Percentiles rank a stretch among this genome's conserved stretches.
These are phyloP conservation scores for Ananas comosus DNA, from an alignment of 176 grass and related monocot genomes.

Conservation along the genomic window DNA sequence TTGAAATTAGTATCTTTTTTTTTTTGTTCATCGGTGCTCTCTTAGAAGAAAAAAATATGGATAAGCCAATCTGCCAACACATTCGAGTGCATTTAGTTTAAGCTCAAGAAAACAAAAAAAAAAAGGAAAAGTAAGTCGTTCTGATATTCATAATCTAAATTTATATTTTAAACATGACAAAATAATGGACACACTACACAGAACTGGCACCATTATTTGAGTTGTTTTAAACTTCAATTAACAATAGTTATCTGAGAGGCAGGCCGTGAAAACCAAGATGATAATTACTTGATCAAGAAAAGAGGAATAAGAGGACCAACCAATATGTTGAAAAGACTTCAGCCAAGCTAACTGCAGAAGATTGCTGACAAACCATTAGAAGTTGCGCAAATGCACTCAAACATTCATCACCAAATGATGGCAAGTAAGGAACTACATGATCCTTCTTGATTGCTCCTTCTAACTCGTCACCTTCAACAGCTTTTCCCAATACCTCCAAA, in stretches of 20 bases:
- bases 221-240: too few species aligned
- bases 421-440: slow-evolving; percentile 16
- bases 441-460: slow-evolving; percentile 7
- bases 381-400: slow-evolving; percentile 61
- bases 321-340: slow-evolving; percentile 72
- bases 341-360: slow-evolving; percentile 40
- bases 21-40: too few species aligned
- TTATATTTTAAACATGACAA: too few species aligned
- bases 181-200: too few species aligned
- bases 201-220: too few species aligned
- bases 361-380: slow-evolving; percentile 64
- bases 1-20: too few species aligned
- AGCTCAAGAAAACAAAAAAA: too few species aligned
- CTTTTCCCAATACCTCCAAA: slow-evolving; percentile 2
- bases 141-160: too few species aligned
- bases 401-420: slow-evolving; percentile 38
- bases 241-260: background rate
- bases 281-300: background rate
- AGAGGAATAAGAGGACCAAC: slow-evolving; percentile 38
- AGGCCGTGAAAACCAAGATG: background rate
- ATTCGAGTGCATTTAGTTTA: too few species aligned
- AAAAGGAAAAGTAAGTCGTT: too few species aligned
- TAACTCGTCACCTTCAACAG: background rate
- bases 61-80: too few species aligned
- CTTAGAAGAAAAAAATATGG: too few species aligned